These are phyloP conservation scores for Astrothelium macrocarpum DNA, from an alignment of 495 filamentous ascomycete species.

Conservation along the genomic window DNA sequence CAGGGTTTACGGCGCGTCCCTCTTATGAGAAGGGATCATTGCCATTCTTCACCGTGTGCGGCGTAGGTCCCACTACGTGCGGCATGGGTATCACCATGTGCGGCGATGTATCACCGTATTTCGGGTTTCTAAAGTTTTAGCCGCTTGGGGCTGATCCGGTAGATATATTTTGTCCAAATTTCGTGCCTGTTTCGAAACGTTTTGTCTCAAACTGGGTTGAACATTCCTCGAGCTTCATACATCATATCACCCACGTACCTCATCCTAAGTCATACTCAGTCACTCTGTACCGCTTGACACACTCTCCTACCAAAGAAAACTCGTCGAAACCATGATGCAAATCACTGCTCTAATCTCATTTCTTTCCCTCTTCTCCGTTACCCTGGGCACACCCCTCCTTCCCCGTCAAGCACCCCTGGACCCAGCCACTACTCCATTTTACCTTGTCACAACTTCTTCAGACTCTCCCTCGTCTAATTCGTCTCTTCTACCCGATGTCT, in stretches of 20 bases:
- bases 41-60: too few relatives aligned
- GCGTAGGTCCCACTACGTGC: not conserved
- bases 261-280: not conserved
- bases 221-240: not conserved
- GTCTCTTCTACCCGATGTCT: not conserved
- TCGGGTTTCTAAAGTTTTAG: not conserved
- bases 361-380: not conserved
- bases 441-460: conserved; percentile 5
- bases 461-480: not conserved
- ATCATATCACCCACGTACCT: not conserved
- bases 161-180: not conserved
- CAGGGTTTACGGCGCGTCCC: not conserved
- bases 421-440: not conserved
- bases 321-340: not conserved
- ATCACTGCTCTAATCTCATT: not conserved
- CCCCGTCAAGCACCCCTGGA: conserved; percentile 1
- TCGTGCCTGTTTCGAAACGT: not conserved
- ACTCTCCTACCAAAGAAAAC: not conserved
- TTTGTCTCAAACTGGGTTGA: not conserved
- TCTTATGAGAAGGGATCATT: too few relatives aligned
- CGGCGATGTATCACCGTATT: too few relatives aligned
- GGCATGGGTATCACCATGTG: not conserved
- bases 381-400: not conserved
- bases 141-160: not conserved
- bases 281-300: not conserved